Base-by-base conservation (phyloP, 441 rosid genomes). In the Croton setiger region DNA sequence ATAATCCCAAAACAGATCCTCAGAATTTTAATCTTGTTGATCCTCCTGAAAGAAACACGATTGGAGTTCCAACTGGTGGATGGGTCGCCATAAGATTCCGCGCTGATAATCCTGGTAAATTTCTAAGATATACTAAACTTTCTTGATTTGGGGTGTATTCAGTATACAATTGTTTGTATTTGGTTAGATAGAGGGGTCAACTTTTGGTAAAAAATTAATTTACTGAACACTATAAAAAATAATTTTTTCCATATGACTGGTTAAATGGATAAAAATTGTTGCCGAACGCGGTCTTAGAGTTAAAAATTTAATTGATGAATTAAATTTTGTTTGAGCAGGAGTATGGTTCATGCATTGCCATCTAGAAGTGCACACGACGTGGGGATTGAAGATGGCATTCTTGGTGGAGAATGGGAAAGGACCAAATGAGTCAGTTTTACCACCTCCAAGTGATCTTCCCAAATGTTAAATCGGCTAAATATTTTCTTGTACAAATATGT, bases 331-430 rank as follows among this genome's bases (percentile, higher is more conserved):
- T 3, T 39, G 33, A 71, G 72, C 75, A 87, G 91, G 89, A 48
- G 87, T 85, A 31, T 88, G 93, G 93, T 83, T 88, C 61, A 9
- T 87, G 82, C 90, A 87, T 66, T 87, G 93, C 62, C 93, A 88
- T 80, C 70, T 88, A 68, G 98, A 93, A 80, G 86, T 89, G 70
- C 96, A 89, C 79, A 88, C 98, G 37, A 86, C 96, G 53, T 94
- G 96, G 98, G 98, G 98, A 37, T 81, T 93, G 15, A 88, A 88
- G 80, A 93, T 91, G 98, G 97, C 96, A 23, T 93, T 93, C 76
- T 71, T 91, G 81, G 98, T 93, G 73, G 96, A 91, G 36, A 88
- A 88, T 67, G 97, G 96, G 39, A 87, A 81, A 79, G 96, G 97
- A 60, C 93, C 92, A 7, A 88, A 85, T 43, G 71, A 88, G 72